These are phyloP conservation scores for Phytophthora quininea DNA, from an alignment of 352 stramenopile species.

Conservation along the genomic window DNA sequence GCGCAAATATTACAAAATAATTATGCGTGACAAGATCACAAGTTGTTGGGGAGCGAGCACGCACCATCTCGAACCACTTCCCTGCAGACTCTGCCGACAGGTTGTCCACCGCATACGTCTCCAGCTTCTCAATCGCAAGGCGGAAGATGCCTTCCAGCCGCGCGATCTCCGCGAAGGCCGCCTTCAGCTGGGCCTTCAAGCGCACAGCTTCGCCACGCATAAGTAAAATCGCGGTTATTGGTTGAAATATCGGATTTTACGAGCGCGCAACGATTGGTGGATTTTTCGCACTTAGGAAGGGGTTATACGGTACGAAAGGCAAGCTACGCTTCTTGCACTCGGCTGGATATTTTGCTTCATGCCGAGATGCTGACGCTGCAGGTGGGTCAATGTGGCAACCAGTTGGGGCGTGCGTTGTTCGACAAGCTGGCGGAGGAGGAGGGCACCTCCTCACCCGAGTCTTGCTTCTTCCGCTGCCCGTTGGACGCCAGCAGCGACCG, in stretches of 20 bases:
- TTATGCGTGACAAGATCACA: neutral
- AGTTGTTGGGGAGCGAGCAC: constrained; percentile 1
- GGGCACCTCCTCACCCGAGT: neutral
- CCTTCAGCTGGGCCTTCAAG: constrained; percentile 51
- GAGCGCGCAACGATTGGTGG: too few relatives aligned
- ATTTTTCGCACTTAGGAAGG: too few relatives aligned
- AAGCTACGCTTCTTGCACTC: neutral
- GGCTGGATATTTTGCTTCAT: constrained; percentile 13
- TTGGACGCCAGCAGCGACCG: constrained; percentile 17
- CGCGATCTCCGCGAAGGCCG: constrained; percentile 58
- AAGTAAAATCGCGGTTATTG: too few relatives aligned
- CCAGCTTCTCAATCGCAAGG: constrained; percentile 52
- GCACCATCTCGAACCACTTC: constrained; percentile 73
- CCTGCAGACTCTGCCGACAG: constrained; percentile 44
- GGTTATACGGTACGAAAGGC: neutral
- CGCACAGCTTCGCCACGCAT: constrained; percentile 34
- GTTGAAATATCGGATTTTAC: too few relatives aligned
- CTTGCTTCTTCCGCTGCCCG: constrained; percentile 42
- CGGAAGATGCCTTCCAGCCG: constrained; percentile 40
- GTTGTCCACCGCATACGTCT: constrained; percentile 36
- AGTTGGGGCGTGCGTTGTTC: constrained; percentile 69
- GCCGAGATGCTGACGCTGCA: constrained; percentile 68
- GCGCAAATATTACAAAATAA: constrained; percentile 2
- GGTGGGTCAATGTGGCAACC: constrained; percentile 82
- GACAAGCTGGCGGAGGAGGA: constrained; percentile 57